These are phyloP conservation scores for Colletotrichum limetticola DNA, from an alignment of 2,329 filamentous ascomycete genomes.

Conservation along the genomic window DNA sequence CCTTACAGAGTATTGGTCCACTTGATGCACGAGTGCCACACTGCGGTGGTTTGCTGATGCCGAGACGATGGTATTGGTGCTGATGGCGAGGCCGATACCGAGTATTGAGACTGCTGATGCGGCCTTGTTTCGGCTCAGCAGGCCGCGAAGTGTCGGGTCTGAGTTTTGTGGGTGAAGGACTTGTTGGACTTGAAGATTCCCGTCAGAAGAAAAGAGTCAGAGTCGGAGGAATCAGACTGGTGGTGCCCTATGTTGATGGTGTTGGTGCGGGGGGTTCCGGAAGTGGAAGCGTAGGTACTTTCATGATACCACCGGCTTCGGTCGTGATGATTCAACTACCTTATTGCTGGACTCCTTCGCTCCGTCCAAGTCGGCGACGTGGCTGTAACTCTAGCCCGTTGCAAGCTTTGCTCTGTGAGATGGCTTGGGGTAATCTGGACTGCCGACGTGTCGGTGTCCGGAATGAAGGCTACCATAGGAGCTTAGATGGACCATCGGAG, in stretches of 20 bases:
- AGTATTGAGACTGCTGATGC: slow-evolving; percentile 6
- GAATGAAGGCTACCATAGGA: background rate
- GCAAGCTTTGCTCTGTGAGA: background rate
- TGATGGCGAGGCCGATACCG: background rate
- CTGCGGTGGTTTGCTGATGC: background rate
- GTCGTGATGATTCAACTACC: background rate
- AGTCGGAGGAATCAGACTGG: background rate
- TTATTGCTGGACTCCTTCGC: background rate
- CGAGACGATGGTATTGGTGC: background rate
- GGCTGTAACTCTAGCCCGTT: background rate
- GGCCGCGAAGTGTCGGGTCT: slow-evolving; percentile 1
- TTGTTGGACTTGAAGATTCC: too few relatives aligned
- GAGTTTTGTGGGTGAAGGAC: background rate
- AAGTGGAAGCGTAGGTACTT: slow-evolving; percentile 23
- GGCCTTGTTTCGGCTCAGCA: slow-evolving; percentile 7
- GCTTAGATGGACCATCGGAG: background rate
- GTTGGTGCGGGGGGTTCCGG: slow-evolving; percentile 28
- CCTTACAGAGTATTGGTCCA: too few relatives aligned
- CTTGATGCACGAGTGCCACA: background rate
- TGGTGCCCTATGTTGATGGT: background rate
- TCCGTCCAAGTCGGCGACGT: background rate
- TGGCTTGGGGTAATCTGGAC: background rate
- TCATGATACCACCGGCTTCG: slow-evolving; percentile 18
- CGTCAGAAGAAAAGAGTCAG: background rate
- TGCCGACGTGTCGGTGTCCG: slow-evolving; percentile 1